Percentiles rank a stretch among this genome's conserved stretches.
Evolutionary conservation across 345 rosid species (phyloP).

Genomic region (Raphanus raphanistrum): DNA sequence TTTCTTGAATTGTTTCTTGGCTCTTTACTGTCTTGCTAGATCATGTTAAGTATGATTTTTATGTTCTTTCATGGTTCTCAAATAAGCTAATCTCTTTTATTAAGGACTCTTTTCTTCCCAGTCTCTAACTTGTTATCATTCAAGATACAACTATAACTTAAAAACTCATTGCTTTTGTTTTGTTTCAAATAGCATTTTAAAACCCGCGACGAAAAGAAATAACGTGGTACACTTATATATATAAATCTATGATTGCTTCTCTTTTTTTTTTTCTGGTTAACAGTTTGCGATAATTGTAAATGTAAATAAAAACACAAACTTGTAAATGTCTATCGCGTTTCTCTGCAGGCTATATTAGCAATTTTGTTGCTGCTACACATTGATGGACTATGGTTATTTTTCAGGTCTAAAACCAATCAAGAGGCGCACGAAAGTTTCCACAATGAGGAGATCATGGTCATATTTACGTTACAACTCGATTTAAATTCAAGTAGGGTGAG

Average conservation of each 20-base stretch:
- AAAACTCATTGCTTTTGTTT: neutral
- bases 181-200: neutral
- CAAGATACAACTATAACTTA: neutral
- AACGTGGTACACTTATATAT: neutral
- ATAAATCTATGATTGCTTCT: no score
- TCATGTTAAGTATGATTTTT: neutral
- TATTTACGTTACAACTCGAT: neutral
- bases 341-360: no score
- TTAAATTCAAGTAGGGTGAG: neutral
- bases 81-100: neutral
- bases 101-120: neutral
- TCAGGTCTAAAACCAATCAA: neutral
- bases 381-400: neutral
- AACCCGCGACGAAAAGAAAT: neutral
- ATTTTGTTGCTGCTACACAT: no score
- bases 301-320: no score
- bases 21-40: neutral
- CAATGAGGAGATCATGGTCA: neutral
- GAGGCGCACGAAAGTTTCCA: conserved; percentile 5
- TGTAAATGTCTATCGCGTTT: no score
- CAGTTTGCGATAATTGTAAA: no score
- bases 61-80: neutral
- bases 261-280: no score
- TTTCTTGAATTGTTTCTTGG: neutral
- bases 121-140: neutral